Base-by-base conservation (phyloP, 2,329 filamentous ascomycete species). In the Clonostachys rhizophaga region DNA sequence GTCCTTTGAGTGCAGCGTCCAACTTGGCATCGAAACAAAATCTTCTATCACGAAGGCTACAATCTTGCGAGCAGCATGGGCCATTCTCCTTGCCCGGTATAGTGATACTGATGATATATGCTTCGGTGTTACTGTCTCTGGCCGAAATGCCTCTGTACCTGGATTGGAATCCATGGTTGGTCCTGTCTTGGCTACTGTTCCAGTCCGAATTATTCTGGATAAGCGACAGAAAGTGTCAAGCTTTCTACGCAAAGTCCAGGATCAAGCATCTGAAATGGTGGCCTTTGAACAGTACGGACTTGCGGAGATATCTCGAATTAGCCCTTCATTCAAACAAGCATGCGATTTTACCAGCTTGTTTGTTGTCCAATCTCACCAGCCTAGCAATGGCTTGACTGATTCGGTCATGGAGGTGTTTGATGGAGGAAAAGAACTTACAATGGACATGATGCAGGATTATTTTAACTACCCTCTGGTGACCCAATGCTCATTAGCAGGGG, bases 161-260 rank as follows among this genome's bases (percentile, higher is more conserved):
- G 53, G 53, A 10, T 50, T 61, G 5, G 49, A 55, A 14, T 36
- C 42, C 20, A 49, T 59, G 3, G 47, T 50, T 8, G 59, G 53
- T 1, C 58, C 59, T 13, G 54, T 54, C 2, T 54, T 62, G 17
- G 49, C 54, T 17, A 57, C 54, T 4, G 50, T 60, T 1, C 58
- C 57, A 5, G 30, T 58, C 7, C 50, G 54, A 8, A 34, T 53
- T 20, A 34, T 34, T 7, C 41, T 52, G 2, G 33, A 49, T 14
- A 40, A 36, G 17, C 10, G 18, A 12, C n/a, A 33, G 41, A 34
- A 10, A 5, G 35, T 41, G 11, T 13, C 34, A 18, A n/a, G 40
- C 13, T 52, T 49, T 45, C 40, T 52, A 13, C n/a, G 36, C 6
- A n/a, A 34, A 9, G 36, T 52, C 8, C 49, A 52, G 18, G 37